Evolutionary conservation across 176 grass and related monocot species (phyloP).

Genomic region (Hsuehochloa calcarea): DNA sequence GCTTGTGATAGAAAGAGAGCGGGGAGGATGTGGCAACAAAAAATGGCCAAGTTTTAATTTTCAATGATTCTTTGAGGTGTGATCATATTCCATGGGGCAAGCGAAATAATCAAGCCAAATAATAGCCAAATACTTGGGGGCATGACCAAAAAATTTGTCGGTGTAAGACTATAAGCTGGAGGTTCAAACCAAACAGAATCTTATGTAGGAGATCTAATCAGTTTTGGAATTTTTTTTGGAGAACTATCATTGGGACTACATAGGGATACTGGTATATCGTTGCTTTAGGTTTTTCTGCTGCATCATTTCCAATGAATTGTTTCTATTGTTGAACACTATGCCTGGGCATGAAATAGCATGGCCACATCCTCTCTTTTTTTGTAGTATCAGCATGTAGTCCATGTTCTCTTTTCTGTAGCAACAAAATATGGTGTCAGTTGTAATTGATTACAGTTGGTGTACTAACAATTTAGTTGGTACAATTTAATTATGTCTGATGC

Average conservation of each 20-base stretch:
- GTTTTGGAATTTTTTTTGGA: neutral
- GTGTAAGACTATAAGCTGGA: neutral
- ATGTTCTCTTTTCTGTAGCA: neutral
- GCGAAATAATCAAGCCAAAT: neutral
- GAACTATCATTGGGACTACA: neutral
- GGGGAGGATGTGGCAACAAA: neutral
- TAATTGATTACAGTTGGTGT: neutral
- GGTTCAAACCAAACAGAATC: neutral
- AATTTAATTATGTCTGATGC: no score
- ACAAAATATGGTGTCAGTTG: neutral
- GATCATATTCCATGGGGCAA: neutral
- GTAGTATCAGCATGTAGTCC: neutral
- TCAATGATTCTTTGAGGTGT: constrained; percentile 5
- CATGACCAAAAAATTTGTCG: neutral
- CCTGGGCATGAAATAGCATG: neutral
- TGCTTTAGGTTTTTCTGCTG: neutral
- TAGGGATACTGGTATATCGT: neutral
- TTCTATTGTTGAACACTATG: neutral
- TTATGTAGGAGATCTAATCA: neutral
- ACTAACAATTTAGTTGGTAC: no score
- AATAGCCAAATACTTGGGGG: neutral
- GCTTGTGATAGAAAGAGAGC: neutral
- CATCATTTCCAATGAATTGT: neutral
- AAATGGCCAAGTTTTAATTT: neutral
- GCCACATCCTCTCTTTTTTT: no score